Base-by-base conservation (phyloP, 805 yeast species). In the Scheffersomyces stipitis region DNA sequence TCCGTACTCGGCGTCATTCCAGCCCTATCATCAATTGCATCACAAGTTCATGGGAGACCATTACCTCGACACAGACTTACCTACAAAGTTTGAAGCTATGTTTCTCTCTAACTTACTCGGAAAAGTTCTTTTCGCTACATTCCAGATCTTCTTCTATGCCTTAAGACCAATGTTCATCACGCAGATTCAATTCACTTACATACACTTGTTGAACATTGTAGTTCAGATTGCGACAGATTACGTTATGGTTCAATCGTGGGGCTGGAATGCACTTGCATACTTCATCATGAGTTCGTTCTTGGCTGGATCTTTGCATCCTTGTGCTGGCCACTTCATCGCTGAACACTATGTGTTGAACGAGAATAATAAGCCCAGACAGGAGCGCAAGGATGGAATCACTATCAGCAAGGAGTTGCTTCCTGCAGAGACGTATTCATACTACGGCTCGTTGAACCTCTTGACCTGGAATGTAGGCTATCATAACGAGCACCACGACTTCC, bases 391-490 rank as follows among this genome's bases (percentile, higher is more conserved):
- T n/a, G 48, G 41, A 4, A 47, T 41, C 5, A 65, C 59, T 31
- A 59, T 67, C 27, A 36, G 54, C 12, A 49, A 45, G 20, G 64
- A 57, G 4, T 45, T 62, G 18, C 47, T 64, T 17, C 90, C 91
- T 0, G 65, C 77, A 6, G 97, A 89, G 56, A 89, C 97, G 0
- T 89, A 81, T 55, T 84, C 95, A 5, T 89, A 89, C 63, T 89
- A 89, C 52, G 97, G 97, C 0, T 63, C 78, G 17, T 70, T 89
- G 47, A 89, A 89, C 54, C 41, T 72, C 27, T 64, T 90, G 45
- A 86, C 93, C 1, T 89, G 95, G 91, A 89, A 89, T 51, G 96
- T 88, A 6, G 97, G 97, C 2, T 80, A 86, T 56, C 97, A 89
- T 61, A 88, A 86, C 52, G 97, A 89, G 61, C 97, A 89, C 60